Evolutionary conservation across 495 filamentous ascomycete genomes (phyloP).

Genomic region (Hypoxylon intermedium): DNA sequence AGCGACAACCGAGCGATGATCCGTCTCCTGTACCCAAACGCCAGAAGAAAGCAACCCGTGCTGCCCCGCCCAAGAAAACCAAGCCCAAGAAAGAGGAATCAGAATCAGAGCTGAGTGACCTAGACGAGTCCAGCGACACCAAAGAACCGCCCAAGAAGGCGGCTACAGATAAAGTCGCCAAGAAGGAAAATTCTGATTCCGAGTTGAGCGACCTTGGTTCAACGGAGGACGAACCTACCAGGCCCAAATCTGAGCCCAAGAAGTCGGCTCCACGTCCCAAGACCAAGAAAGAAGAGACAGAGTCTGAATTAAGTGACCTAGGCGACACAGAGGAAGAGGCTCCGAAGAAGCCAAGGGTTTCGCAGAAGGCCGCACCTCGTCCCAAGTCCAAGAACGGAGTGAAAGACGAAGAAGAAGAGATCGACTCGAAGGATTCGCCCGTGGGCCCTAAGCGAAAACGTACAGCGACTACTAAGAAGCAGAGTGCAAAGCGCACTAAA

Average conservation of each 20-base stretch:
- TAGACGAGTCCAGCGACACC: conserved; percentile 38
- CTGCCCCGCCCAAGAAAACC: conserved; percentile 21
- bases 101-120: conserved; percentile 36
- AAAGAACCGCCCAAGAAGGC: conserved; percentile 39
- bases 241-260: conserved; percentile 24
- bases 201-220: conserved; percentile 39
- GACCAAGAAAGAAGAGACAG: conserved; percentile 43
- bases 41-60: conserved; percentile 40
- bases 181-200: conserved; percentile 37
- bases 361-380: conserved; percentile 34
- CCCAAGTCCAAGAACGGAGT: conserved; percentile 35
- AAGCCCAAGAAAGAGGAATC: conserved; percentile 44
- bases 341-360: conserved; percentile 40
- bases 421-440: conserved; percentile 28
- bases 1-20: conserved; percentile 43
- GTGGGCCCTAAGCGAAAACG: conserved; percentile 37
- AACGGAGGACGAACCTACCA: conserved; percentile 36
- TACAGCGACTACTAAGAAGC: conserved; percentile 37
- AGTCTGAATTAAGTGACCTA: conserved; percentile 39
- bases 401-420: conserved; percentile 28
- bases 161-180: conserved; percentile 22
- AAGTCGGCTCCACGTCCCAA: conserved; percentile 22
- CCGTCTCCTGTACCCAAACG: conserved; percentile 40
- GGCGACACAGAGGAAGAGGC: conserved; percentile 43
- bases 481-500: conserved; percentile 27